phyloP scores from a whole-genome alignment of 768 basidiomycete species.

The Tephrocybe sp. region DNA sequence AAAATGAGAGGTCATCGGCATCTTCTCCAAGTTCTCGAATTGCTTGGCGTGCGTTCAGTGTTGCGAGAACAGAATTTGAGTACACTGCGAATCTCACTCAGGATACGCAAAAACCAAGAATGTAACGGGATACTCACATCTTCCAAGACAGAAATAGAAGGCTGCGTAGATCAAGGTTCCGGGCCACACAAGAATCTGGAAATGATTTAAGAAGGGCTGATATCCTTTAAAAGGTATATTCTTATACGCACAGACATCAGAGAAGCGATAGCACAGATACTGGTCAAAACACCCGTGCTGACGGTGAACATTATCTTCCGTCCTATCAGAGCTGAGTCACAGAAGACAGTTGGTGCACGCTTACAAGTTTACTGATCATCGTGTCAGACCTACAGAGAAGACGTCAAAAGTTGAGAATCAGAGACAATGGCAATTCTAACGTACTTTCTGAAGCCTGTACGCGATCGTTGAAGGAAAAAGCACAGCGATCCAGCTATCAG shows the following conservation, averaged over 20 bases:
- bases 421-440: constrained; percentile 14
- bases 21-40: constrained; percentile 45
- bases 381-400: constrained; percentile 41
- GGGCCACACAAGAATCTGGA: constrained; percentile 46
- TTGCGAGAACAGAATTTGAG: constrained; percentile 55
- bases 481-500: constrained; percentile 51
- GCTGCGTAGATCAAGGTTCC: constrained; percentile 56
- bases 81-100: constrained; percentile 38
- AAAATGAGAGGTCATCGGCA: constrained; percentile 47
- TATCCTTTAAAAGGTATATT: not conserved
- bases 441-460: constrained; percentile 58
- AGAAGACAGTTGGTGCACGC: not conserved
- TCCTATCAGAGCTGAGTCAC: not conserved
- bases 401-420: constrained; percentile 12
- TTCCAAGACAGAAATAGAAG: constrained; percentile 57
- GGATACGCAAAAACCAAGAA: not conserved
- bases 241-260: constrained; percentile 34
- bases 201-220: not conserved
- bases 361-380: constrained; percentile 41
- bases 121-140: constrained; percentile 33
- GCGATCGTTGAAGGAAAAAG: constrained; percentile 47
- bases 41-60: constrained; percentile 47
- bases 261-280: constrained; percentile 42
- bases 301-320: constrained; percentile 40
- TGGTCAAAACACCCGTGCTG: constrained; percentile 41